These are phyloP conservation scores for Rubus parviflorus DNA, from an alignment of 306 rosid species.

Conservation along the genomic window DNA sequence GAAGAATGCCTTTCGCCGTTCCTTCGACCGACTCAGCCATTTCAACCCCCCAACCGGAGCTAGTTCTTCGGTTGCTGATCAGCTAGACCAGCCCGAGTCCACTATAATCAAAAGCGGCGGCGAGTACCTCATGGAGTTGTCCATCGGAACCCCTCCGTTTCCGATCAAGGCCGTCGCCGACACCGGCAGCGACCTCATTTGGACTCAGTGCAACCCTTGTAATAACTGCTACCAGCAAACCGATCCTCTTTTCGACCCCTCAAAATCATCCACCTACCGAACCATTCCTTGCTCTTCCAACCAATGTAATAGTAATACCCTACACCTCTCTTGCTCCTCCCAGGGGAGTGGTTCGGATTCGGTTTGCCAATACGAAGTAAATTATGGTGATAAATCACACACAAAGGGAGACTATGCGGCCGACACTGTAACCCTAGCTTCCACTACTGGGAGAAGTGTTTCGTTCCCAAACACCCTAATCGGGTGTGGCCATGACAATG, in stretches of 20 bases:
- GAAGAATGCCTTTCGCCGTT: conserved; percentile 34
- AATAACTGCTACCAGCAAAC: conserved; percentile 32
- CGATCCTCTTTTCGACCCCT: conserved; percentile 39
- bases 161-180: conserved; percentile 37
- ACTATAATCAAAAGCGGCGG: neutral
- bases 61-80: neutral
- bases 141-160: conserved; percentile 55
- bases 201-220: conserved; percentile 66
- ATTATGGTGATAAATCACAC: no score
- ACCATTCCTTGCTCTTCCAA: neutral
- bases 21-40: conserved; percentile 9
- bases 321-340: no score
- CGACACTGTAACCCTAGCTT: conserved; percentile 45
- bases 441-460: neutral
- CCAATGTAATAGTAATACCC: no score
- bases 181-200: conserved; percentile 53
- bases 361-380: neutral
- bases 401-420: conserved; percentile 34
- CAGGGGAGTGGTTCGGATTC: no score
- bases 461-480: conserved; percentile 27
- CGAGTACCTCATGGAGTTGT: conserved; percentile 41
- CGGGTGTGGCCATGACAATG: conserved; percentile 46
- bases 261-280: conserved; percentile 32
- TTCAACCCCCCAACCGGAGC: neutral
- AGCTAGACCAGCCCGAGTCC: neutral